A percentile compares a stretch with the other conserved stretches of the same genome.
phyloP scores from a whole-genome alignment of 192 early-diverging fungal species.

The Coemansia sp. region DNA sequence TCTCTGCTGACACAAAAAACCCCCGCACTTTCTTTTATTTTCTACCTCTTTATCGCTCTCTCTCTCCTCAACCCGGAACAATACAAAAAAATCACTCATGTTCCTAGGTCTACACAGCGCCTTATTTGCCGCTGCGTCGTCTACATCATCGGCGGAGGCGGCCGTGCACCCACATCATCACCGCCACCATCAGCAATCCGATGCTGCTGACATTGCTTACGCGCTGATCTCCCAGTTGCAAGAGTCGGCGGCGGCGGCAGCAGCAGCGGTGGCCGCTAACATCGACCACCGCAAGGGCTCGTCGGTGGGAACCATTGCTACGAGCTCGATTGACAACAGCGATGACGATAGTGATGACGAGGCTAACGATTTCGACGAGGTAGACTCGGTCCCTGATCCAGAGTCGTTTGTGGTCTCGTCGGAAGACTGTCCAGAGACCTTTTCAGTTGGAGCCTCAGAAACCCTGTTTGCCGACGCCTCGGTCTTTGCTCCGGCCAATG shows the following conservation, averaged over 20 bases:
- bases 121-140: constrained; percentile 39
- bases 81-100: constrained; percentile 14
- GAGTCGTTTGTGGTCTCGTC: constrained; percentile 57
- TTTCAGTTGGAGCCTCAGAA: constrained; percentile 44
- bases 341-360: constrained; percentile 19
- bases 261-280: background rate
- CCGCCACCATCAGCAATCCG: constrained; percentile 13
- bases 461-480: constrained; percentile 52
- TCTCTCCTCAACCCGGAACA: background rate
- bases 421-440: constrained; percentile 43
- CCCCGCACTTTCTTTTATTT: constrained; percentile 1
- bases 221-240: constrained; percentile 47
- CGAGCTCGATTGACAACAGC: constrained; percentile 18
- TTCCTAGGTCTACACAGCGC: constrained; percentile 56
- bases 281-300: constrained; percentile 8
- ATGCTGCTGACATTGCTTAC: constrained; percentile 40
- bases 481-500: constrained; percentile 46
- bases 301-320: constrained; percentile 6
- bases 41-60: background rate
- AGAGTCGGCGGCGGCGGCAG: constrained; percentile 17
- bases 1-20: background rate
- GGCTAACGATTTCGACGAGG: constrained; percentile 41
- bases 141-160: constrained; percentile 11
- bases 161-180: constrained; percentile 24
- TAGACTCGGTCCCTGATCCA: constrained; percentile 50